These are phyloP conservation scores for Pneumocystis canis DNA, from an alignment of 1,139 yeast species.

Conservation along the genomic window DNA sequence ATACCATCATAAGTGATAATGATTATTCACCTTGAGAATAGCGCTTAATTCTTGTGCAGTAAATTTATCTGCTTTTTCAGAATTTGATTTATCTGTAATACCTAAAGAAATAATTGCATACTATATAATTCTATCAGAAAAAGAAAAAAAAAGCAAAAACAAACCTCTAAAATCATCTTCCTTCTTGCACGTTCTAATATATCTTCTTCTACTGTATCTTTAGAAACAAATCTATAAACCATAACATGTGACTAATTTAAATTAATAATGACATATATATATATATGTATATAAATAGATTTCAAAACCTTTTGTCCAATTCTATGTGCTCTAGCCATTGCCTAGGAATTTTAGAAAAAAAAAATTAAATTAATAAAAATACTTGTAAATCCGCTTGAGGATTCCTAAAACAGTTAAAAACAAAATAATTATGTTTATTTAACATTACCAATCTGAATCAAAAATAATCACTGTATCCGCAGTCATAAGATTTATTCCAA, in stretches of 20 bases:
- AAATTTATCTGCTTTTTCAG: constrained; percentile 50
- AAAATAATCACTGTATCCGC: constrained; percentile 96
- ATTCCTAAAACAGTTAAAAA: constrained; percentile 26
- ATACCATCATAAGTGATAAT: background rate
- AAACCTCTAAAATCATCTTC: constrained; percentile 77
- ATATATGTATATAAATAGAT: background rate
- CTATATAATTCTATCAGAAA: constrained; percentile 8
- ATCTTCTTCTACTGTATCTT: constrained; percentile 95
- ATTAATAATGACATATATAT: background rate
- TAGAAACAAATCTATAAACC: constrained; percentile 90
- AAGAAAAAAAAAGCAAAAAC: background rate
- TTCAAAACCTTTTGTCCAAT: constrained; percentile 63
- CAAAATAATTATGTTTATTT: background rate
- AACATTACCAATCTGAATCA: constrained; percentile 77
- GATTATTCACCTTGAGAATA: constrained; percentile 42
- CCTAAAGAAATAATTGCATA: constrained; percentile 95
- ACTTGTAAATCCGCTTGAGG: constrained; percentile 84
- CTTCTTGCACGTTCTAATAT: constrained; percentile 91
- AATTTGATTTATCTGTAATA: constrained; percentile 53
- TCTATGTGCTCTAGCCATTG: constrained; percentile 99
- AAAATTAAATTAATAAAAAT: background rate
- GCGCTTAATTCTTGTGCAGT: constrained; percentile 74
- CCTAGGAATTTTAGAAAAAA: constrained; percentile 29
- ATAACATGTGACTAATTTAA: constrained; percentile 56
- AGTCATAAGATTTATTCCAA: constrained; percentile 95